Percentiles rank a stretch among this genome's conserved stretches.
Evolutionary conservation across 495 filamentous ascomycete genomes (phyloP).

Genomic region (Penicillium tannophilum): DNA sequence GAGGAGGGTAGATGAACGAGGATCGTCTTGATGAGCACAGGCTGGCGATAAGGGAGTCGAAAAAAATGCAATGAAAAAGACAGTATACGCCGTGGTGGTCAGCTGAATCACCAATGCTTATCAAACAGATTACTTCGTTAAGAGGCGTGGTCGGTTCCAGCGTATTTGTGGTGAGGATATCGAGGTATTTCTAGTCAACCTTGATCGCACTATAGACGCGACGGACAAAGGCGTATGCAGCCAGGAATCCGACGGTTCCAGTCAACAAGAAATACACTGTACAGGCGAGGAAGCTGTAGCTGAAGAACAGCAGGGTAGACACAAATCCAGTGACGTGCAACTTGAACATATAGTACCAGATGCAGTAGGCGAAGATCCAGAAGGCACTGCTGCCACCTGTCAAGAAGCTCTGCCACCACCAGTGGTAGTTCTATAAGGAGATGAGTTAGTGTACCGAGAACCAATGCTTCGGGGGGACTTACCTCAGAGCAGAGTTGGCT

Average conservation of each 20-base stretch:
- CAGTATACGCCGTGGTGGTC: conserved; percentile 30
- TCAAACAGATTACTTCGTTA: conserved; percentile 24
- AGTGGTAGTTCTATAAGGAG: conserved; percentile 75
- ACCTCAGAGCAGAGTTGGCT: conserved; percentile 79
- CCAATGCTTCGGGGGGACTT: conserved; percentile 20
- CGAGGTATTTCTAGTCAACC: conserved; percentile 34
- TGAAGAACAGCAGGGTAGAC: conserved; percentile 83
- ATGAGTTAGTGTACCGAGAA: not conserved
- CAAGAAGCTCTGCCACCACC: conserved; percentile 94
- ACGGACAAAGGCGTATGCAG: conserved; percentile 85
- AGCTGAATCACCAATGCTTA: conserved; percentile 29
- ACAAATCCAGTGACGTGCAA: conserved; percentile 83
- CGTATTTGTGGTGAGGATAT: not conserved
- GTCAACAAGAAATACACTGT: conserved; percentile 80
- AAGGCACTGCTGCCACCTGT: conserved; percentile 76
- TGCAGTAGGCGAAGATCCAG: conserved; percentile 86
- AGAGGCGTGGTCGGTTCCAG: not conserved
- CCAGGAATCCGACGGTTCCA: conserved; percentile 87
- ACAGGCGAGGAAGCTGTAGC: conserved; percentile 80
- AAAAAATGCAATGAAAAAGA: conserved; percentile 19
- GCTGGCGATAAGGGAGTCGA: not conserved
- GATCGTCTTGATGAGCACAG: not conserved
- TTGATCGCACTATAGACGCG: conserved; percentile 72
- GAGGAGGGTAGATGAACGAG: not conserved
- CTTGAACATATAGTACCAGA: conserved; percentile 85